Evolutionary conservation across 2,329 filamentous ascomycete genomes (phyloP), one percentile per base, ranked within the genome.

Genomic region (Apiospora kogelbergensis): DNA sequence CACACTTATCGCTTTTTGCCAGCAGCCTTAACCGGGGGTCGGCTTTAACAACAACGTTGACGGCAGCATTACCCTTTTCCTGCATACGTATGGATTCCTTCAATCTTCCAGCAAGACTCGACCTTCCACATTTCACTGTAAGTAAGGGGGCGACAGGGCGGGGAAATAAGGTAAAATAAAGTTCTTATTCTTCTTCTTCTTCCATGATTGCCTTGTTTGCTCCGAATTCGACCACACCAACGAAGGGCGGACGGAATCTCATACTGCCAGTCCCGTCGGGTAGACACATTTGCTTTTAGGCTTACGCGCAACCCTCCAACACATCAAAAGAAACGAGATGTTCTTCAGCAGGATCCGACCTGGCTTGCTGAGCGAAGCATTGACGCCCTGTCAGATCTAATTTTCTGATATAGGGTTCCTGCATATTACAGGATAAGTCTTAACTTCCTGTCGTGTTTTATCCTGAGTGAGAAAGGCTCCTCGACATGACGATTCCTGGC

Each of bases 241-340:
- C 53, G 53, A 60, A n/a, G 17, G 17, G 26, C 53, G 53, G 53
- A 17, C 53, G 53, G 53, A 17, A 60, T 60, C 53, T 60, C 53
- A 37, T 33, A 26, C 53, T n/a, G 53, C 53, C 53, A 60, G 26
- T 37, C 53, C 53, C 53, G 53, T 37, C 53, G 53, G 53, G 53
- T 60, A 60, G 53, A 60, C 33, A 26, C 53, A 20, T n/a, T 60
- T 60, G 53, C 53, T 60, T 60, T 60, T 60, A 60, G 53, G 53
- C 53, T 60, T 33, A 33, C 26, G 48, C 48, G 26, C 26, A 33
- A 57, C 48, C 30, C 48, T n/a, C 48, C 48, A 57, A 15, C 10
- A 48, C 40, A 46, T 6, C 20, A 46, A 46, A 46, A 46, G 10
- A 24, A 57, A 57, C 33, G 26, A 30, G 26, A 17, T 10, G 17